Base-by-base conservation (phyloP, 768 basidiomycete species). In the Agrocybe chaxingu region DNA sequence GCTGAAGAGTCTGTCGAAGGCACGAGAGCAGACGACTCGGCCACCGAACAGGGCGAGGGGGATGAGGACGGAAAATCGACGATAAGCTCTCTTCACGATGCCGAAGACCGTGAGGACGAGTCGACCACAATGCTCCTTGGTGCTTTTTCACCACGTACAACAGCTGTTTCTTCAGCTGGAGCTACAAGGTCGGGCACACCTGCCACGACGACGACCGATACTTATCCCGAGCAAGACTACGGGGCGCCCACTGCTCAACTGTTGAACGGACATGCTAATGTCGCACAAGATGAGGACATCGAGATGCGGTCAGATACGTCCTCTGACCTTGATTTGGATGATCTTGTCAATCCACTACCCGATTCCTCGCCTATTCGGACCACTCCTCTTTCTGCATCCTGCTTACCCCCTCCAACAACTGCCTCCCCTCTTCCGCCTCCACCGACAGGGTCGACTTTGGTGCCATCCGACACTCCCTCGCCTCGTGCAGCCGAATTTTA, bases 1-100 rank as follows among this genome's bases (percentile, higher is more conserved):
- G 64, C 55, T 18, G 62, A 64, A 7, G 70, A 70, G 12, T 24
- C 24, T 24, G 24, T 24, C 24, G 24, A 16, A 16, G 16, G 24
- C 24, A 24, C 24, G 24, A 57, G 57, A 8, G 57, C 54, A 18
- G 53, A 49, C 3, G 55, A 55, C 3, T 42, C 49, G 13, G 71
- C 65, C 19, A 62, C 51, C 19, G 41, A 31, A 10, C 39, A 34
- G 31, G 48, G 50, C 35, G 43, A 36, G 13, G 51, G 36, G 32
- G 50, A 31, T 8, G 57, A 47, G 67, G 67, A 18, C 48, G 54
- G 13, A 50, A 24, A 24, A 24, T 24, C 24, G 24, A 24, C 24
- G 5, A 24, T 24, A 24, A 24, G 24, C 24, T 24, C 24, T 24
- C 3, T 24, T 31, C 44, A 13, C 8, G 44, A 41, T 12, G 42